Base-by-base conservation (phyloP, 2,329 filamentous ascomycete genomes). In the Microcera coccophila region DNA sequence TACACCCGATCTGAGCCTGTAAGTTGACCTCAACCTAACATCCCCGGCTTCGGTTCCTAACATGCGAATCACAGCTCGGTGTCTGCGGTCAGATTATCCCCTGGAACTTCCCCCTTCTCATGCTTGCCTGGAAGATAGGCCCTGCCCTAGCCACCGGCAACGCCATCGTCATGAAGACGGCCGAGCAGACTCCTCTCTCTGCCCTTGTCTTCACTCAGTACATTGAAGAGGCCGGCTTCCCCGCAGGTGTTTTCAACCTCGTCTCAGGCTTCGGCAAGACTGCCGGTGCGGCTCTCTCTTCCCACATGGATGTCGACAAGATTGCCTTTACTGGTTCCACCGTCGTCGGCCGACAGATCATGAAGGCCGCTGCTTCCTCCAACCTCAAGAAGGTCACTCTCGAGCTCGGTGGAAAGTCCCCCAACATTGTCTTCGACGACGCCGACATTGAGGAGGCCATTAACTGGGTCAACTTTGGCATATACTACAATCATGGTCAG, bases 31-130 rank as follows among this genome's bases (percentile, higher is more conserved):
- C 35, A 11, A 12, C 91, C 73, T 93, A 90, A 38, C 20, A 39
- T 10, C 4, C 20, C n/a, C n/a, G n/a, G n/a, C n/a, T n/a, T n/a
- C n/a, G n/a, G n/a, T n/a, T n/a, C n/a, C 16, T 12, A 26, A 47
- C 56, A 50, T 58, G 38, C 35, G 19, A 5, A 2, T 19, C 29
- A 35, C 36, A 67, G 63, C 73, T 86, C 52, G 85, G 85, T 66
- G 85, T 90, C 46, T 90, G 87, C 66, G 89, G 84, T 61, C 87
- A 93, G 67, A 90, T 91, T 62, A 91, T 93, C 59, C 87, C 87
- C 49, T 90, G 87, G 87, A 91, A 91, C 74, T 91, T 89, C 72
- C 87, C 87, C 7, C 72, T 91, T 35, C 78, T 87, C 62, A 90
- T 90, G 85, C 77, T 77, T 63, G 76, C 78, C 40, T 94, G 88